A percentile compares a stretch with the other conserved stretches of the same genome.
phyloP scores from a whole-genome alignment of 2,329 filamentous ascomycete species.

The Colletotrichum brevisporum region DNA sequence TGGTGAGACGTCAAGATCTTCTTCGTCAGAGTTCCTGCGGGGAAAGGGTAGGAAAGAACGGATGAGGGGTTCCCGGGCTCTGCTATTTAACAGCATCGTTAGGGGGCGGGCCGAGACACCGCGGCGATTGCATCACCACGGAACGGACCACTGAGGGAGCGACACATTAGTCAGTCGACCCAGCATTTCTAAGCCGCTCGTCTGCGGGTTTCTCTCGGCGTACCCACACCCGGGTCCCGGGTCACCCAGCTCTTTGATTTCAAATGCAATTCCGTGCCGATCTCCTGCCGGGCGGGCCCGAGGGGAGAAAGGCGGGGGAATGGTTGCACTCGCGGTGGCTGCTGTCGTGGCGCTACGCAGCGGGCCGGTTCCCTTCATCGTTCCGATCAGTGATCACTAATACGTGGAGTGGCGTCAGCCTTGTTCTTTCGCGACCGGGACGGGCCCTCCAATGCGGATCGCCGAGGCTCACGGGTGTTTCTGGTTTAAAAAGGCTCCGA shows the following conservation, averaged over 20 bases:
- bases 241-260: constrained; percentile 13
- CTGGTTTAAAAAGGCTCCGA: too few relatives aligned
- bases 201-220: neutral
- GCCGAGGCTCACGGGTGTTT: too few relatives aligned
- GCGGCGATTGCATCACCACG: constrained; percentile 25
- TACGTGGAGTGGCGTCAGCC: too few relatives aligned
- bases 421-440: too few relatives aligned
- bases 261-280: constrained; percentile 9
- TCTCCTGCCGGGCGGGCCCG: neutral
- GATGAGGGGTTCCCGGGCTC: too few relatives aligned
- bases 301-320: neutral
- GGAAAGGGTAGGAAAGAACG: neutral
- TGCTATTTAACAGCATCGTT: constrained; percentile 13
- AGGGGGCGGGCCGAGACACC: neutral
- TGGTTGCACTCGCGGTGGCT: too few relatives aligned
- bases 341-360: too few relatives aligned
- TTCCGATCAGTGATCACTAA: too few relatives aligned
- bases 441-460: too few relatives aligned
- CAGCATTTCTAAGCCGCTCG: constrained; percentile 32
- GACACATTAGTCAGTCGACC: constrained; percentile 24
- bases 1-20: neutral
- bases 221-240: constrained; percentile 19
- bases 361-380: too few relatives aligned
- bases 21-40: neutral
- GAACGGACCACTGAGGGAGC: neutral